phyloP scores from a whole-genome alignment of 116 monocot species.

The Dioscorea cayenensis region DNA sequence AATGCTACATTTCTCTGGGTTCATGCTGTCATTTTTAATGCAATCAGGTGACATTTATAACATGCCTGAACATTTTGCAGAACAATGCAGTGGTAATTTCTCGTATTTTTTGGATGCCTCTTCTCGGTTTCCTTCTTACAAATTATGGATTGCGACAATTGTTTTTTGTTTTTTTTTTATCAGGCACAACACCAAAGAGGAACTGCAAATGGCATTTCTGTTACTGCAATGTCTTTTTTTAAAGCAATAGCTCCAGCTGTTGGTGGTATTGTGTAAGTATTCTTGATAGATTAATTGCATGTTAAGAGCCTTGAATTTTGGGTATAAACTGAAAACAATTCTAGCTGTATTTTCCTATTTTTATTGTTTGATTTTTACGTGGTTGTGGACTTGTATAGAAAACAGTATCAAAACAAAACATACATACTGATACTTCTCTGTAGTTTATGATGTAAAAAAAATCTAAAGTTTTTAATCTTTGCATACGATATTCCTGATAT shows the following conservation, averaged over 20 bases:
- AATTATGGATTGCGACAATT: background rate
- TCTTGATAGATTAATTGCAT: background rate
- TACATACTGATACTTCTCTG: too few relatives aligned
- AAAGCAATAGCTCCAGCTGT: conserved; percentile 78
- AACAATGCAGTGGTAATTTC: conserved; percentile 83
- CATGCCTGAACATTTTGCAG: conserved; percentile 59
- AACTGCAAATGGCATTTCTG: conserved; percentile 87
- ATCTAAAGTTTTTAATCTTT: background rate
- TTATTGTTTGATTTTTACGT: too few relatives aligned
- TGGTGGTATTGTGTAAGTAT: conserved; percentile 72
- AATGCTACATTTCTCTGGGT: background rate
- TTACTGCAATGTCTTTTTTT: conserved; percentile 68
- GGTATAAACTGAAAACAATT: too few relatives aligned
- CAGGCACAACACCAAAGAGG: conserved; percentile 90
- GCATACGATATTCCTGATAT: background rate
- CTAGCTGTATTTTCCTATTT: too few relatives aligned
- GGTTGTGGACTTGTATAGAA: too few relatives aligned
- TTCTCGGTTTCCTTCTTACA: background rate
- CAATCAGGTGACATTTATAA: conserved; percentile 41
- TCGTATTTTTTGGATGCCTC: background rate
- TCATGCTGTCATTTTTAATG: background rate
- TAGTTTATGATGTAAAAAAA: background rate
- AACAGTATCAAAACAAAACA: too few relatives aligned
- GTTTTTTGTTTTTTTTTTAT: background rate
- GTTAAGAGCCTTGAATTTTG: background rate